Conservation (phyloP, 768 basidiomycete genomes). For the Royoungia palumana region DNA sequence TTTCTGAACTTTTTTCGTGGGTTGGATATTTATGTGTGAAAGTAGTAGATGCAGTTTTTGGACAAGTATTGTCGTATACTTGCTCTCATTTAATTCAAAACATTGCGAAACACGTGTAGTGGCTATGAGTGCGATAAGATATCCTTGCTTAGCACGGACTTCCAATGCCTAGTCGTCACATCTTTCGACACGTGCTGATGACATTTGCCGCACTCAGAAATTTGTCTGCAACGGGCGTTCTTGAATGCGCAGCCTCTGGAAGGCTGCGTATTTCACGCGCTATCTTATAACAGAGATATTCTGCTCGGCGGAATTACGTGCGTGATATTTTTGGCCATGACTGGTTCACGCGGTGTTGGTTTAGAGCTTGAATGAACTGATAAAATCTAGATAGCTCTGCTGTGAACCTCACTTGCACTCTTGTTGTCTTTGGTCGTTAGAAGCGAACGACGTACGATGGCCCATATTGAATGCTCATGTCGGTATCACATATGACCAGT, state of each 20-base stretch:
- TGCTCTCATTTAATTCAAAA: constrained; percentile 20
- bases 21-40: constrained; percentile 3
- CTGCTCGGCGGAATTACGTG: neutral
- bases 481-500: too few relatives aligned
- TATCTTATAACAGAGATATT: neutral
- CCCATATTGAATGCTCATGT: too few relatives aligned
- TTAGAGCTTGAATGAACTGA: too few relatives aligned
- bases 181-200: too few relatives aligned
- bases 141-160: neutral
- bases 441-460: too few relatives aligned
- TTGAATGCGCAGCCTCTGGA: neutral
- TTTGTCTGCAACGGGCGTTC: neutral
- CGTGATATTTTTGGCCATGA: neutral
- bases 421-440: too few relatives aligned
- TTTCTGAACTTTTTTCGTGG: neutral
- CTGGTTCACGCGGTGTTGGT: neutral
- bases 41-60: constrained; percentile 26
- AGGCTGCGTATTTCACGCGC: neutral
- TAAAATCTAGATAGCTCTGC: too few relatives aligned
- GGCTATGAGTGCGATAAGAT: neutral
- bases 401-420: too few relatives aligned
- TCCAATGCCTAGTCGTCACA: too few relatives aligned
- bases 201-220: too few relatives aligned
- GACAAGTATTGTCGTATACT: constrained; percentile 18
- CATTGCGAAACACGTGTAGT: neutral